A percentile compares a stretch with the other conserved stretches of the same genome.
Conservation (phyloP, 2,329 filamentous ascomycete genomes). For the Stagonosporopsis cucurbitacearum region DNA sequence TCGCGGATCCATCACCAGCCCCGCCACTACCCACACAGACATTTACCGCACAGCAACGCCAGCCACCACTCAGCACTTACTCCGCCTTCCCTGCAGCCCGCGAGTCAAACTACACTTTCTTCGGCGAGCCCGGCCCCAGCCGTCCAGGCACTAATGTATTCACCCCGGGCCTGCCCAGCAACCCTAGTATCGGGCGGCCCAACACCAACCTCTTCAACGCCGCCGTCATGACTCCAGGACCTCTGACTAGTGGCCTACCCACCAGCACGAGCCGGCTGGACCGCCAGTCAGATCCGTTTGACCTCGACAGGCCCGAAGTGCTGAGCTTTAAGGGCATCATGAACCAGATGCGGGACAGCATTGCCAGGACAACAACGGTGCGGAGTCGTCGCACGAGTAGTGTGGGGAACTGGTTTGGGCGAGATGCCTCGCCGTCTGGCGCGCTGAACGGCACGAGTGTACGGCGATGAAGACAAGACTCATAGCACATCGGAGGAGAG, state of each 20-base stretch:
- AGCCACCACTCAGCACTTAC: slow-evolving; percentile 14
- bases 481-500: no score
- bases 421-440: slow-evolving; percentile 26
- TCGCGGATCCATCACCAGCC: slow-evolving; percentile 32
- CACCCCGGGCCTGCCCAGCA: slow-evolving; percentile 5
- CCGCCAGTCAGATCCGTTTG: slow-evolving; percentile 50
- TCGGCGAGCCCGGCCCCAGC: slow-evolving; percentile 46
- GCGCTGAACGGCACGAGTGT: slow-evolving; percentile 26
- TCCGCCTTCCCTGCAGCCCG: slow-evolving; percentile 27
- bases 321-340: slow-evolving; percentile 42
- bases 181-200: slow-evolving; percentile 21
- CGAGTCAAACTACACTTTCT: slow-evolving; percentile 37
- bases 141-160: slow-evolving; percentile 32
- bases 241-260: slow-evolving; percentile 5
- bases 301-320: slow-evolving; percentile 50
- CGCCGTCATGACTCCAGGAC: slow-evolving; percentile 24
- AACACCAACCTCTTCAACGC: slow-evolving; percentile 39
- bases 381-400: slow-evolving; percentile 38
- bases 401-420: slow-evolving; percentile 37
- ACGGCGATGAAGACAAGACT: slow-evolving; percentile 1
- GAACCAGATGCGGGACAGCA: slow-evolving; percentile 38
- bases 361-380: slow-evolving; percentile 36
- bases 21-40: slow-evolving; percentile 17
- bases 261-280: slow-evolving; percentile 29
- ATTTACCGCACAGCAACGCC: background rate